Percentiles rank a stretch among this genome's conserved stretches.
Conservation (phyloP, 1,284 basidiomycete species). For the Leccinum solheimii region DNA sequence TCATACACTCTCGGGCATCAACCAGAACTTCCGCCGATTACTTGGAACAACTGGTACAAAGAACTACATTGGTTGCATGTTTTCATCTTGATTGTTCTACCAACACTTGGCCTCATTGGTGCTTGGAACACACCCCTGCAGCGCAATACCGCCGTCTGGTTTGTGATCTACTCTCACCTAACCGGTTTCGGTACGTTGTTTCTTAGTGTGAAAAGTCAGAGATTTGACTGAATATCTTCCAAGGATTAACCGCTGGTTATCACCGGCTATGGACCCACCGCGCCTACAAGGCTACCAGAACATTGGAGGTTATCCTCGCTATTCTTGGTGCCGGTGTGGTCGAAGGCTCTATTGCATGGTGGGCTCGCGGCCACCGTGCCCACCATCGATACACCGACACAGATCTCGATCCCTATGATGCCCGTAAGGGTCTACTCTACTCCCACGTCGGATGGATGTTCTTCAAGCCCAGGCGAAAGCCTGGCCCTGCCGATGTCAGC, state of each 20-base stretch:
- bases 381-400: slow-evolving; percentile 94
- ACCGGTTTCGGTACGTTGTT: slow-evolving; percentile 65
- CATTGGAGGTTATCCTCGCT: slow-evolving; percentile 78
- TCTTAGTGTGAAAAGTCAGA: neutral
- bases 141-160: slow-evolving; percentile 65
- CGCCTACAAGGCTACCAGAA: slow-evolving; percentile 80
- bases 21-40: slow-evolving; percentile 49
- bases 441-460: slow-evolving; percentile 91
- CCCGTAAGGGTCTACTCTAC: slow-evolving; percentile 76
- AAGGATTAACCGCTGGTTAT: slow-evolving; percentile 72
- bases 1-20: slow-evolving; percentile 53
- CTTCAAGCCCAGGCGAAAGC: slow-evolving; percentile 80
- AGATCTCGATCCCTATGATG: slow-evolving; percentile 88
- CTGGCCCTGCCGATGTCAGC: slow-evolving; percentile 82
- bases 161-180: slow-evolving; percentile 75
- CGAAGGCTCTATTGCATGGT: slow-evolving; percentile 89
- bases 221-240: neutral
- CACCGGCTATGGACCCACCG: slow-evolving; percentile 90
- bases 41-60: slow-evolving; percentile 33
- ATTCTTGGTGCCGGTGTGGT: slow-evolving; percentile 82
- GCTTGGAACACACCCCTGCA: slow-evolving; percentile 47
- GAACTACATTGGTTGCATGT: slow-evolving; percentile 33
- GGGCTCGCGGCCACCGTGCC: slow-evolving; percentile 86
- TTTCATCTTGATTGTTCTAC: slow-evolving; percentile 21
- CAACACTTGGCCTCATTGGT: slow-evolving; percentile 24